Percentiles rank a stretch among this genome's conserved stretches.
Conservation (phyloP, 768 basidiomycete species). For the Collybia mongolica region DNA sequence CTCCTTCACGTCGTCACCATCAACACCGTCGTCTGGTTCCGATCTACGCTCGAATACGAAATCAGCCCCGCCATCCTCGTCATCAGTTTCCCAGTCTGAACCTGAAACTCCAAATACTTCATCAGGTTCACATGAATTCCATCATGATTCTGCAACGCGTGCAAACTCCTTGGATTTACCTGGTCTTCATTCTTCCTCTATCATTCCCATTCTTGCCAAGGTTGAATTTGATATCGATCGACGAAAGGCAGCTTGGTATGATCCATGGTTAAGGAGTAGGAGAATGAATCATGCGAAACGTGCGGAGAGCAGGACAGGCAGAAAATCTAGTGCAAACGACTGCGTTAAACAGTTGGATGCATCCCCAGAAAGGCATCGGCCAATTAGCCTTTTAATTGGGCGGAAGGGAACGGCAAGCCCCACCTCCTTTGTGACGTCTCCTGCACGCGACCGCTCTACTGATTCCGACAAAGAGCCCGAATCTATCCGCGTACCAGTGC, state of each 20-base stretch:
- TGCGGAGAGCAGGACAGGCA: conserved; percentile 36
- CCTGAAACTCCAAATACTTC: conserved; percentile 59
- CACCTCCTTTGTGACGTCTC: conserved; percentile 22
- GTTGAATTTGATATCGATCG: conserved; percentile 94
- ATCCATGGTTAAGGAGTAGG: conserved; percentile 75
- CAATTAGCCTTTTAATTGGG: conserved; percentile 52
- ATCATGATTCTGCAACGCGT: conserved; percentile 30
- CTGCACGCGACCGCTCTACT: conserved; percentile 10
- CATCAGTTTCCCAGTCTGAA: conserved; percentile 31
- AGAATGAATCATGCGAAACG: conserved; percentile 61
- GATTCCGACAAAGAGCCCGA: conserved; percentile 1
- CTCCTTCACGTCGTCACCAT: conserved; percentile 45
- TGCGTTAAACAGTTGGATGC: conserved; percentile 19
- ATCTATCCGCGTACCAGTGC: neutral
- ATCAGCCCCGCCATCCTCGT: conserved; percentile 47
- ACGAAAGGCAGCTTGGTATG: conserved; percentile 79
- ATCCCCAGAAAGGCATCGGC: conserved; percentile 27
- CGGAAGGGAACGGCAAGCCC: conserved; percentile 42
- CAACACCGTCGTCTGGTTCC: conserved; percentile 54
- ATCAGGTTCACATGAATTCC: conserved; percentile 26
- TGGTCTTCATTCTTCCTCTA: conserved; percentile 58
- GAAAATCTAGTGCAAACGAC: conserved; percentile 18
- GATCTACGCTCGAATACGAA: conserved; percentile 46
- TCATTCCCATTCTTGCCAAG: conserved; percentile 87
- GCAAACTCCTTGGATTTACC: conserved; percentile 61